Percentiles rank a stretch among this genome's conserved stretches.
phyloP scores from a whole-genome alignment of 2,329 filamentous ascomycete species.

The Ceratocystis alfenasii region DNA sequence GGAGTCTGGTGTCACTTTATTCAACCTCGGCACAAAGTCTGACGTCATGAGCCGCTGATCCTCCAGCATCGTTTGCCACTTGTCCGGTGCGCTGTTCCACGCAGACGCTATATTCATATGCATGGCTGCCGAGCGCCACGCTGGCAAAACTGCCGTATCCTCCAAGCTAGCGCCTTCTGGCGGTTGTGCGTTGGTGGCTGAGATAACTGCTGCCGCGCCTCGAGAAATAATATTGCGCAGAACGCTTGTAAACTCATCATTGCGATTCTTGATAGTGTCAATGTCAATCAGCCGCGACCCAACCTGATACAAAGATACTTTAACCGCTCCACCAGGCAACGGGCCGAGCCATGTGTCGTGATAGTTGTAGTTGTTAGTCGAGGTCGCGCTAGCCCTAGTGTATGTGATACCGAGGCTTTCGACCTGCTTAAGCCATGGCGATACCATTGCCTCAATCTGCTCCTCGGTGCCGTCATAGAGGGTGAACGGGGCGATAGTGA shows the following conservation, averaged over 20 bases:
- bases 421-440: slow-evolving; percentile 35
- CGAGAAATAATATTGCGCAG: slow-evolving; percentile 28
- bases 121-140: slow-evolving; percentile 23
- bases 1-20: slow-evolving; percentile 32
- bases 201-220: slow-evolving; percentile 30
- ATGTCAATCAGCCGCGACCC: slow-evolving; percentile 36
- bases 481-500: slow-evolving; percentile 37
- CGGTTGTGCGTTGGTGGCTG: slow-evolving; percentile 28
- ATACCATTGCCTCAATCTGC: slow-evolving; percentile 36
- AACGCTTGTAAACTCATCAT: slow-evolving; percentile 27
- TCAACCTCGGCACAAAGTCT: slow-evolving; percentile 28
- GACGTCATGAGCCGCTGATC: slow-evolving; percentile 25
- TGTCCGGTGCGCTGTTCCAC: slow-evolving; percentile 15
- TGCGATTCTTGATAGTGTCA: slow-evolving; percentile 29
- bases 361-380: slow-evolving; percentile 39
- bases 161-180: slow-evolving; percentile 25
- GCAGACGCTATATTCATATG: slow-evolving; percentile 16
- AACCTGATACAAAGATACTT: slow-evolving; percentile 23
- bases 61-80: slow-evolving; percentile 17
- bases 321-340: slow-evolving; percentile 29
- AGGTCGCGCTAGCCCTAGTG: slow-evolving; percentile 33
- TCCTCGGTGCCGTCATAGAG: slow-evolving; percentile 35
- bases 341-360: slow-evolving; percentile 27
- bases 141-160: slow-evolving; percentile 24
- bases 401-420: slow-evolving; percentile 29